phyloP scores from a whole-genome alignment of 2,329 filamentous ascomycete species.

The Xylogone sp. region DNA sequence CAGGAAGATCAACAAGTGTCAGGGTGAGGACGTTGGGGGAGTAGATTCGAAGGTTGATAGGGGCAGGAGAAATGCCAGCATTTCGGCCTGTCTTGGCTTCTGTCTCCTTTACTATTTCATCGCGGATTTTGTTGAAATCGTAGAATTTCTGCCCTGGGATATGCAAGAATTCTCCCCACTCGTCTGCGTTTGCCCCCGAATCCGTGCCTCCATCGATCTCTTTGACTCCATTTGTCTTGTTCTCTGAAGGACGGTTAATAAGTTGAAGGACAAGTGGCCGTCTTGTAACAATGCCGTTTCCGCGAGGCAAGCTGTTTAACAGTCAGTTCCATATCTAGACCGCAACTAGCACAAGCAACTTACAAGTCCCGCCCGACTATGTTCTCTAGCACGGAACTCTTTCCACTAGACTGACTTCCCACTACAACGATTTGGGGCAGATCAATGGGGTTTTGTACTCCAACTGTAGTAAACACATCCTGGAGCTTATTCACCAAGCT shows the following conservation, averaged over 20 bases:
- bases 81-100: conserved; percentile 95
- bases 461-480: conserved; percentile 98
- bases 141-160: conserved; percentile 96
- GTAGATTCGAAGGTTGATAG: conserved; percentile 98
- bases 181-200: conserved; percentile 84
- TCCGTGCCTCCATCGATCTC: conserved; percentile 67
- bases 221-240: conserved; percentile 69
- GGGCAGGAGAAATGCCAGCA: conserved; percentile 90
- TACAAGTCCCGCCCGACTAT: conserved; percentile 99
- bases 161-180: conserved; percentile 99
- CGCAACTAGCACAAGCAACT: conserved; percentile 35
- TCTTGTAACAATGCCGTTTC: conserved; percentile 94
- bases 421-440: conserved; percentile 97
- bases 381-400: conserved; percentile 98
- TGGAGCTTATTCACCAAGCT: conserved; percentile 97
- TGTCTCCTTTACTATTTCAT: conserved; percentile 95
- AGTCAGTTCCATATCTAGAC: conserved; percentile 18
- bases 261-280: conserved; percentile 95
- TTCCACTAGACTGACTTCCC: conserved; percentile 97
- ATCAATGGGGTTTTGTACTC: conserved; percentile 99
- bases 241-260: conserved; percentile 75
- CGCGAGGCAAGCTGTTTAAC: conserved; percentile 76
- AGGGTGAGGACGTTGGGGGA: conserved; percentile 96
- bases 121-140: conserved; percentile 97
- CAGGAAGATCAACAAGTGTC: conserved; percentile 93